Percentiles rank a stretch among this genome's conserved stretches.
These are phyloP conservation scores for Sporothrix luriei DNA, from an alignment of 2,329 filamentous ascomycete genomes.

Conservation along the genomic window DNA sequence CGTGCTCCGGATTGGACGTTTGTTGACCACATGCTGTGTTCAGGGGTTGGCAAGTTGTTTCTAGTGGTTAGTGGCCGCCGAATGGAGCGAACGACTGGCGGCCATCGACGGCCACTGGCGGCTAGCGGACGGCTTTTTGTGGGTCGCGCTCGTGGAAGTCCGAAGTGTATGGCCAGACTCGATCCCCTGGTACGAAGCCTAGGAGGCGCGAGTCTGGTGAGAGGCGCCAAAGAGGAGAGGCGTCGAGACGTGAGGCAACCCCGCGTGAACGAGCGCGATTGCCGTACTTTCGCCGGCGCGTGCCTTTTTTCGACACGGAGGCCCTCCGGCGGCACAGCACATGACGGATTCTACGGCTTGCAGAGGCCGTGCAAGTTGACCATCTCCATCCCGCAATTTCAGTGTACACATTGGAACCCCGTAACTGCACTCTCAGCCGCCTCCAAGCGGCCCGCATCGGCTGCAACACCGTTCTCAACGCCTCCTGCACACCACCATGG, in stretches of 20 bases:
- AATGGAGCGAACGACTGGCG: constrained; percentile 2
- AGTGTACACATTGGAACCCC: not conserved
- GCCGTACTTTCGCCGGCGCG: constrained; percentile 7
- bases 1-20: not conserved
- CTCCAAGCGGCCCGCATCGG: not conserved
- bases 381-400: not conserved
- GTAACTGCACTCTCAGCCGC: not conserved
- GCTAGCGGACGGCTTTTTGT: constrained; percentile 18
- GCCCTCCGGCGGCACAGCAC: constrained; percentile 6
- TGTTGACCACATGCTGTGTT: not conserved
- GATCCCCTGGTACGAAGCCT: not conserved
- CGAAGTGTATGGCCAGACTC: not conserved
- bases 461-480: not conserved
- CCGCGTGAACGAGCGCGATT: not conserved
- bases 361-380: not conserved
- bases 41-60: constrained; percentile 13
- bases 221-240: not conserved
- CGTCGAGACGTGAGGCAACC: constrained; percentile 10
- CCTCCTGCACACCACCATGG: constrained; percentile 35
- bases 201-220: not conserved
- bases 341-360: not conserved
- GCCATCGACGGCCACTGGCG: constrained; percentile 16
- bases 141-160: constrained; percentile 1
- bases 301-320: not conserved
- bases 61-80: not conserved